These are phyloP conservation scores for Aspergillus panamensis DNA, from an alignment of 495 filamentous ascomycete species.

Conservation along the genomic window DNA sequence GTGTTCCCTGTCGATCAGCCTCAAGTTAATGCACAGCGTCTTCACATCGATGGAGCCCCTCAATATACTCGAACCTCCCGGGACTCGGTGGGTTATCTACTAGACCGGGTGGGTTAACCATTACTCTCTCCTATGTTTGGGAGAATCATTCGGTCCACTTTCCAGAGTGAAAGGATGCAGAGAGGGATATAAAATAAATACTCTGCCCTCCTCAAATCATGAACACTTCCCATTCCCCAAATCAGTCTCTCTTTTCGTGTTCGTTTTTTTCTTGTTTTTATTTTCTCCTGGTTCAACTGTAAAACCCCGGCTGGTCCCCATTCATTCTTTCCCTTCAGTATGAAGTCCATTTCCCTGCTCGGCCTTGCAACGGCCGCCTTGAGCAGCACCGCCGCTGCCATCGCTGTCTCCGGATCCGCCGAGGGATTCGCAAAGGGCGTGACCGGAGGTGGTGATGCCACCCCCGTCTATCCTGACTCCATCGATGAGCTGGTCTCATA, in stretches of 20 bases:
- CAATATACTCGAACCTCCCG: neutral
- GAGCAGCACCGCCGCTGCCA: conserved; percentile 20
- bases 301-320: conserved; percentile 9
- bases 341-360: conserved; percentile 19
- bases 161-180: no score
- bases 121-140: no score
- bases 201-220: neutral
- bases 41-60: neutral
- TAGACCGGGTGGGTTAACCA: no score
- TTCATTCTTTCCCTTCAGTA: conserved; percentile 17
- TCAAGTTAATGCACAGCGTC: no score
- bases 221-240: neutral
- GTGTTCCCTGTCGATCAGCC: no score
- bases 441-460: conserved; percentile 39
- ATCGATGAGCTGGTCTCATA: conserved; percentile 44
- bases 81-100: neutral
- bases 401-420: conserved; percentile 36
- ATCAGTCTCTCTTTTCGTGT: conserved; percentile 10
- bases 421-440: conserved; percentile 43
- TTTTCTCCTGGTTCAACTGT: conserved; percentile 1
- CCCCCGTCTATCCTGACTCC: conserved; percentile 37
- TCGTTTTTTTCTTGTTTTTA: neutral
- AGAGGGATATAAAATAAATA: no score
- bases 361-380: conserved; percentile 16
- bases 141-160: no score